Conservation (phyloP, 2,329 filamentous ascomycete species). For the Penicillium sp. region DNA sequence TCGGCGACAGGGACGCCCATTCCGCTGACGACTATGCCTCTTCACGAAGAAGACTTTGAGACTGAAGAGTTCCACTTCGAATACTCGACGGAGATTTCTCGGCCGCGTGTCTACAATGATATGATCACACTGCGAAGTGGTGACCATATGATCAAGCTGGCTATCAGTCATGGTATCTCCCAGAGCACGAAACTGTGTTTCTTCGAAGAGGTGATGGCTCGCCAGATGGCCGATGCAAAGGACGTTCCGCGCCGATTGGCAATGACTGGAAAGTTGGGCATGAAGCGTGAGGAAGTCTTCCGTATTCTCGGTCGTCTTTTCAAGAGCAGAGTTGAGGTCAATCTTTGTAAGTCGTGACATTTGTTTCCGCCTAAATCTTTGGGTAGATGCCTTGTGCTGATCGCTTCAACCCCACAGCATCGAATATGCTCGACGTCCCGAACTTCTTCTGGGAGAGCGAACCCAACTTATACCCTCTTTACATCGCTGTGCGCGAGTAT, state of each 20-base stretch:
- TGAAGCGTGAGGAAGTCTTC: conserved; percentile 90
- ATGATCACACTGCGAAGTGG: conserved; percentile 96
- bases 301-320: conserved; percentile 89
- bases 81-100: conserved; percentile 82
- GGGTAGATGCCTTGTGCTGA: not conserved
- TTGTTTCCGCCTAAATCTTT: not conserved
- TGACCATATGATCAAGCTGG: conserved; percentile 98
- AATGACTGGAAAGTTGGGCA: conserved; percentile 84
- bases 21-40: conserved; percentile 74
- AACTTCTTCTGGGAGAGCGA: conserved; percentile 88
- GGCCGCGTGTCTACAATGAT: conserved; percentile 94
- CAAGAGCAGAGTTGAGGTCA: conserved; percentile 93
- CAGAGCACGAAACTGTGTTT: conserved; percentile 96
- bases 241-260: conserved; percentile 88
- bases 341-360: conserved; percentile 73
- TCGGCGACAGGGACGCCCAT: conserved; percentile 47
- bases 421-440: conserved; percentile 92
- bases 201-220: conserved; percentile 94
- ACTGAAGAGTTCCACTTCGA: conserved; percentile 99
- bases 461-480: conserved; percentile 90
- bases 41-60: conserved; percentile 90
- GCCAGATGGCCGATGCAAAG: conserved; percentile 91
- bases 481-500: conserved; percentile 92
- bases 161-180: conserved; percentile 95
- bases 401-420: conserved; percentile 59